Base-by-base conservation (phyloP, 179 eudicot species). In the Gypsophila paniculata region DNA sequence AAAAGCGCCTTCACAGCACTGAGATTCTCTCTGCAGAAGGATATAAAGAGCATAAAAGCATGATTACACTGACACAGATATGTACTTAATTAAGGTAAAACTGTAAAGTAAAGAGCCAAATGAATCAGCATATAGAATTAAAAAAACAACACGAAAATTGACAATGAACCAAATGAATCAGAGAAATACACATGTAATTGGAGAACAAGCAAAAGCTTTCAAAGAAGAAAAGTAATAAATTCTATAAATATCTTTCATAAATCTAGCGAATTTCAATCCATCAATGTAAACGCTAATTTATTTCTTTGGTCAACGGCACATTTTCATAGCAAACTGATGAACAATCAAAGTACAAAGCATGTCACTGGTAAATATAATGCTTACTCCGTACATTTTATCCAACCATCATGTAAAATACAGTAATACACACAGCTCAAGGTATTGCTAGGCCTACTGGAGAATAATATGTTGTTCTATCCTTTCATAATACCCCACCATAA, bases 1-100 rank as follows among this genome's bases (percentile, higher is more conserved):
- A 93, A 93, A 79, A 93, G 93, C 61, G 74, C 82, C 84, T 91
- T 93, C 85, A 93, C 85, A 2, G 87, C 70, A 65, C 86, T 92
- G 38, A 72, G 78, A 80, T 70, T 88, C 65, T 82, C 93, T 71
- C 98, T 93, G 86, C 88, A 87, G 69, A 79, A 21, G 59, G 70
- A 76, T 66, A 65, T 39, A 8, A 57, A 72, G 59, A 58, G 17
- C 29, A 65, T 63, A 57, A 13, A 66, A 77, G 58, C 32, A 72
- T 26, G 12, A 51, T 39, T 48, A 52, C 49, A 59, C 2, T 15
- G 8, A 44, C 14, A 25, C 55, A 22, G 4, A 12, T 48, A 14
- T 48, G 36, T 23, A 66, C 18, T 66, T 36, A 66, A 14, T 23
- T 5, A 61, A 34, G 12, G 46, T 36, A 32, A 13, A n/a, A n/a